phyloP scores from a whole-genome alignment of 179 eudicot genomes.

The Silene coronaria region DNA sequence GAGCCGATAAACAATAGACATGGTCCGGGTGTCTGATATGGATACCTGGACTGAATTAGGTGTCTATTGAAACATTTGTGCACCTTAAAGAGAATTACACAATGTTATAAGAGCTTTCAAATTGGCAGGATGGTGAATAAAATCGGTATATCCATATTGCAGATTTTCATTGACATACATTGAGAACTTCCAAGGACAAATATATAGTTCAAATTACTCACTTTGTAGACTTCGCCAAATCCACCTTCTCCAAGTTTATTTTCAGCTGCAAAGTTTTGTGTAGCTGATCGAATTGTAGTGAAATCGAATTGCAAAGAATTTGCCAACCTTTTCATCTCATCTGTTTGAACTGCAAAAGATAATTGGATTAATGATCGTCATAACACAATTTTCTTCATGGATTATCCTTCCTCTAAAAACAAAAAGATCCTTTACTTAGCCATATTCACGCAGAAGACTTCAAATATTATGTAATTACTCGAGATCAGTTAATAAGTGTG shows the following conservation, averaged over 20 bases:
- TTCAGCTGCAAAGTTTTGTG: conserved; percentile 17
- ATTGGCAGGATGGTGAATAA: not conserved
- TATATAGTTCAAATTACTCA: not conserved
- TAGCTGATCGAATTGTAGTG: conserved; percentile 16
- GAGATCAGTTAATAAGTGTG: not conserved
- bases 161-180: not conserved
- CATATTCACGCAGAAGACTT: not conserved
- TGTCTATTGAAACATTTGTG: no score
- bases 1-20: no score
- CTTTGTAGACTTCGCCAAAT: conserved; percentile 23
- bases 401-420: not conserved
- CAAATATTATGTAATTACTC: no score
- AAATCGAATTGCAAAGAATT: conserved; percentile 25
- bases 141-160: not conserved
- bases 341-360: conserved; percentile 6
- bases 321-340: conserved; percentile 11
- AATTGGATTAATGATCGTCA: not conserved
- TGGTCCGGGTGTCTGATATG: not conserved
- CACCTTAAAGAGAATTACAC: not conserved
- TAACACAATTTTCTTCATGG: not conserved
- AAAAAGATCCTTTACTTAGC: not conserved
- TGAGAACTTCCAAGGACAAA: not conserved
- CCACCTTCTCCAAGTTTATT: conserved; percentile 23
- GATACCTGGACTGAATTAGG: not conserved
- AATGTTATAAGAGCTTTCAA: not conserved